Evolutionary conservation across 2,329 filamentous ascomycete species (phyloP).

Genomic region (Arthroderma sp.): DNA sequence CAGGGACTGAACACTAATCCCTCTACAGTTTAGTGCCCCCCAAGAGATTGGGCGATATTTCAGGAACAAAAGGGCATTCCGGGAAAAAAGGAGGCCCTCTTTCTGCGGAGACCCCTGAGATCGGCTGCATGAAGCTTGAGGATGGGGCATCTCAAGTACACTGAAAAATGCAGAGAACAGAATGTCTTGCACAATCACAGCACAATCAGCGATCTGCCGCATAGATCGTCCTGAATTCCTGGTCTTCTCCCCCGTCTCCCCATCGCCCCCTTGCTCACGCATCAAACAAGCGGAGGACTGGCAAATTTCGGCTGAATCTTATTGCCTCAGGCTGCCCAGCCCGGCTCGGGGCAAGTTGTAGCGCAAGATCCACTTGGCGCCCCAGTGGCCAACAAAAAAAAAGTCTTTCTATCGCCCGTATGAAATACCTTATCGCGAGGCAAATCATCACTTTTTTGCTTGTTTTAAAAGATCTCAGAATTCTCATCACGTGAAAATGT

Average conservation of each 20-base stretch:
- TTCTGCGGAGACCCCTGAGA: constrained; percentile 2
- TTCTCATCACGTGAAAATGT: not conserved
- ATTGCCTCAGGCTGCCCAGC: not conserved
- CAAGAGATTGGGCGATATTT: not conserved
- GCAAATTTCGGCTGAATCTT: not conserved
- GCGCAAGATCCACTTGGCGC: not conserved
- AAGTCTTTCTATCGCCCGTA: not conserved
- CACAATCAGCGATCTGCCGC: not conserved
- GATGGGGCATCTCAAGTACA: not conserved
- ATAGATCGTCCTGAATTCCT: not conserved
- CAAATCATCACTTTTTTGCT: not conserved
- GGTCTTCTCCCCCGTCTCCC: not conserved
- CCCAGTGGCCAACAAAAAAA: not conserved
- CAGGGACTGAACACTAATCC: not conserved
- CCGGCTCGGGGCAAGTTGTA: not conserved
- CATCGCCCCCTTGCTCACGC: not conserved
- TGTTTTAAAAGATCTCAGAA: not conserved
- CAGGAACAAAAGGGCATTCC: not conserved
- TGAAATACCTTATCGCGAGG: not conserved
- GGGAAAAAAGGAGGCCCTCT: not conserved
- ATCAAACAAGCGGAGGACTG: not conserved
- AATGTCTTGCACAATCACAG: not conserved
- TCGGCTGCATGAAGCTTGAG: not conserved
- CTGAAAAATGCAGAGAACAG: not conserved
- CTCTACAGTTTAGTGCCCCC: not conserved